Evolutionary conservation across 1,284 basidiomycete species (phyloP), one percentile per base, ranked within the genome.

Genomic region (Rhodotorula glutinis): DNA sequence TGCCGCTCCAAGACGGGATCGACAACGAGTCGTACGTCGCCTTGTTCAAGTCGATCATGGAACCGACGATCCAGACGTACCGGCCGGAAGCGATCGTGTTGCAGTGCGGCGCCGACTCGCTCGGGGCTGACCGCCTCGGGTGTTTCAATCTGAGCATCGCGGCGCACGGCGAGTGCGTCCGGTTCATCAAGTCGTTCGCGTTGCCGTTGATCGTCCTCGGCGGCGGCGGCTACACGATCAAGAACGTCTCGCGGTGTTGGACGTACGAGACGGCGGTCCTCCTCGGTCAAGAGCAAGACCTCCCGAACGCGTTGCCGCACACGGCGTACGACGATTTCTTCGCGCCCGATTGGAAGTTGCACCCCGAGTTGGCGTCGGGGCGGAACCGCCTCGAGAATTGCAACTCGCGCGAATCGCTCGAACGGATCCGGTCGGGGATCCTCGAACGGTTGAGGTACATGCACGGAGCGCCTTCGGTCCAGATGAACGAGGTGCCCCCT

Each of bases 101-200:
- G 10, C 95, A 98, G 79, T 98, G 96, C 77, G 96, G 95, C 11
- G 96, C 96, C 3, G 95, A 98, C 77, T 96, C 92, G 14, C 83
- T 98, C 7, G 95, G 95, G 1, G 90, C 91, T 71, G 96, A 98
- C 78, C 83, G 95, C 53, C 82, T 99, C 0, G 95, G 95, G 29
- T 93, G 93, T 2, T 99, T 98, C 85, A 98, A 99, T 76, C 83
- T 99, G 17, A 94, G 91, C n/a, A 98, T 98, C 72, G 90, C 91
- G n/a, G 95, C 93, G 0, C 95, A 98, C 76, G 95, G 95, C 44
- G 94, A 98, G 80, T 98, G 95, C 78, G 94, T 98, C 19, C 88
- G 94, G 75, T 97, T 94, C 79, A 92, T 98, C 66, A 88, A 94
- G 75, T 88, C 88, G 63, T 98, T 92, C 80, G 87, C 88, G 67